Base-by-base conservation (phyloP, 148 eudicot genomes). In the Rhododendron williamsianum region DNA sequence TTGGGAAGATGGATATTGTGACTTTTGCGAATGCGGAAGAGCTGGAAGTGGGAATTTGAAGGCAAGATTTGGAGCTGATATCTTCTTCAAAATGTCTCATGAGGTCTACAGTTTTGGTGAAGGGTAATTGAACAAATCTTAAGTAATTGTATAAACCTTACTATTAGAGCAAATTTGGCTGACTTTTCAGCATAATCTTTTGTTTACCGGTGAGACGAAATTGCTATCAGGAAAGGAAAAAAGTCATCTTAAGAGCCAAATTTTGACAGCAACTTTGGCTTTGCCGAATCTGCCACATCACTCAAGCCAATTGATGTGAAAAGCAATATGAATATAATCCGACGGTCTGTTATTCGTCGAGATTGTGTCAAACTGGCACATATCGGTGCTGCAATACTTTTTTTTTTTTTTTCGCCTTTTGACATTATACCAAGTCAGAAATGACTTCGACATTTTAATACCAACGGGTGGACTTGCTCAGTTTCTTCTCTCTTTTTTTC, bases 1-100 rank as follows among this genome's bases (percentile, higher is more conserved):
- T 12, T 92, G 93, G 93, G 93, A 92, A 88, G 93, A 92, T 85
- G 92, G 93, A 71, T 92, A 87, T 38, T 90, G 92, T 60, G 91
- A 92, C 86, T 88, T 92, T 82, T 82, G 51, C 73, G 90, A 89
- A 83, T 92, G 90, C 71, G 90, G 89, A 49, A 78, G 83, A 87
- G 87, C 86, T 46, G 89, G 86, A 33, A 85, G 80, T 77, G 89
- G 86, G 76, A 78, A 73, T 51, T 4, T 74, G 6, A 85, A 80
- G 67, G 85, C 86, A 76, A 89, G 78, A 23, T 90, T 92, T 88
- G 93, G 92, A 63, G 87, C 91, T 85, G 93, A 90, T 36, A 84
- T 90, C 45, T 92, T 88, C 90, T 92, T 92, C 86, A 92, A 90
- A 87, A 85, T 92, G 92, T 85, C 93, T 43, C 93, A 92, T 82